Evolutionary conservation across 1,139 yeast genomes (phyloP), one percentile per base, ranked within the genome.

Genomic region (Kodamaea sp.): DNA sequence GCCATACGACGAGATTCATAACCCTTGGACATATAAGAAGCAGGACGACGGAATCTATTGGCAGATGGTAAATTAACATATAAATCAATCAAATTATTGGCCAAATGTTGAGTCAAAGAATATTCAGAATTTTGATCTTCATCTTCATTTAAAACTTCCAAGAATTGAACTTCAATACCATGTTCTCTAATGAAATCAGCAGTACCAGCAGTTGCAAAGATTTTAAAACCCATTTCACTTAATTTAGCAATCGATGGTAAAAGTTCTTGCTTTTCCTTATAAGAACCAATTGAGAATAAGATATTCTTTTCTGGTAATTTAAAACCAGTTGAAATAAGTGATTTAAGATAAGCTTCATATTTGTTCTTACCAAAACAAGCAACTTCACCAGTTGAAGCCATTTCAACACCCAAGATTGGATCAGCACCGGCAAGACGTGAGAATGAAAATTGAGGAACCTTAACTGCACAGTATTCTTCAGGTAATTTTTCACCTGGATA

Each of bases 301-400:
- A 94, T 86, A 70, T 92, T 94, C 75, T 89, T 90, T 79, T 87
- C 87, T 56, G 98, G 98, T 52, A 90, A 73, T 58, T 81, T 82
- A 80, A 94, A 89, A 27, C 98, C 98, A 45, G 97, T 88, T 11
- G 98, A 89, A 46, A 92, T 75, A 63, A 92, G 77, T 29, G 97
- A 85, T 70, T 94, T 92, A 68, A 94, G 70, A 70, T 94, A 94
- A 26, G 98, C 98, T 70, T 94, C 98, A 58, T 89, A 89, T 67
- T 92, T 90, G 75, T 92, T 84, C 60, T 76, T 88, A 58, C 98
- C 99, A 62, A 94, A 90, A 49, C 95, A 81, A 38, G 99, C 99
- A 57, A 92, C 98, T 69, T 92, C 98, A 78, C 98, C 98, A 47
- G 98, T 92, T 24, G 97, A 90, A 29, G 98, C 97, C 98, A 92